phyloP scores from a whole-genome alignment of 2,329 filamentous ascomycete species.

The Hortaea werneckii region DNA sequence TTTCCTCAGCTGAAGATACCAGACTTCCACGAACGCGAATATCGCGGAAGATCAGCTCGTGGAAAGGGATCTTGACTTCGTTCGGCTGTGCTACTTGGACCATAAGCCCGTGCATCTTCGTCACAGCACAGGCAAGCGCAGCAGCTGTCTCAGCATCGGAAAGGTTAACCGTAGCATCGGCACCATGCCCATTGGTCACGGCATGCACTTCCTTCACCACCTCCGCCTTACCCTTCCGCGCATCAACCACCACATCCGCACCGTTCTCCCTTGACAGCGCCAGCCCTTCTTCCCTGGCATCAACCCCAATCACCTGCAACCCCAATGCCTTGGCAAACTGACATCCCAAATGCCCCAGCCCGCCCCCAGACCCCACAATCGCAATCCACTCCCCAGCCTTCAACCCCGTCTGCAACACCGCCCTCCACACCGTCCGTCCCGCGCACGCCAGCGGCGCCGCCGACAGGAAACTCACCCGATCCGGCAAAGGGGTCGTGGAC shows the following conservation, averaged over 20 bases:
- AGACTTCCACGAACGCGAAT: conserved; percentile 38
- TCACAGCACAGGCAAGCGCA: conserved; percentile 44
- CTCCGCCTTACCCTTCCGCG: conserved; percentile 36
- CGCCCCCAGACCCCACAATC: conserved; percentile 32
- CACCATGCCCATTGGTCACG: conserved; percentile 41
- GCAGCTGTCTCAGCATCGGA: conserved; percentile 43
- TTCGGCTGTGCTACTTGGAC: conserved; percentile 49
- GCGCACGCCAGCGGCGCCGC: conserved; percentile 51
- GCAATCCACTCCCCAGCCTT: conserved; percentile 30
- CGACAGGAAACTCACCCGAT: conserved; percentile 38
- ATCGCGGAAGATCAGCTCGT: conserved; percentile 45
- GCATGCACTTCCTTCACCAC: conserved; percentile 39
- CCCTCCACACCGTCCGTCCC: conserved; percentile 42
- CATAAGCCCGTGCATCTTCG: conserved; percentile 49
- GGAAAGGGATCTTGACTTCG: conserved; percentile 30
- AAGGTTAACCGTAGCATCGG: conserved; percentile 44
- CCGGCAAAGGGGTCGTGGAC: conserved; percentile 38
- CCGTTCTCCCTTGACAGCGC: conserved; percentile 38
- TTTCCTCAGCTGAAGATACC: conserved; percentile 26
- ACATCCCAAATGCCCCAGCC: conserved; percentile 37
- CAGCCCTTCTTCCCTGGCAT: conserved; percentile 45
- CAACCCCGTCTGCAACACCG: conserved; percentile 34
- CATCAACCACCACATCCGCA: conserved; percentile 45
- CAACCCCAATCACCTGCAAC: conserved; percentile 43
- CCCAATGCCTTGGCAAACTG: conserved; percentile 43